Evolutionary conservation across 148 eudicot species (phyloP), one percentile per base, ranked within the genome.

Genomic region (Heliamphora exappendiculata): DNA sequence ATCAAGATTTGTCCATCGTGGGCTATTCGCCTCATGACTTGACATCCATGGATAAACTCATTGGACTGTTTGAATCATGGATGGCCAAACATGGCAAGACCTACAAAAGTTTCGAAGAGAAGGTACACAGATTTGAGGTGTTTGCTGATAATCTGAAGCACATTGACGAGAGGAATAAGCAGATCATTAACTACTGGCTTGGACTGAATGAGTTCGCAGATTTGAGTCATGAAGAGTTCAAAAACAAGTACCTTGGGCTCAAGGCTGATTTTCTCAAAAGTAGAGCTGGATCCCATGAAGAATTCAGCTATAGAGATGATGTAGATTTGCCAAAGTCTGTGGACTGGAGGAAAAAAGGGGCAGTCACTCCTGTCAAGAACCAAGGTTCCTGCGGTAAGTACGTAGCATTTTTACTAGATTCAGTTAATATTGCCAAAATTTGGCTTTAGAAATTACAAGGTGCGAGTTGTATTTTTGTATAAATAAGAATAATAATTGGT

Each of bases 201-300:
- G 97, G 97, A 22, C 78, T 92, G 29, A 95, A 95, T 62, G 97
- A 92, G 86, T 95, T 95, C 64, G 84, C 98, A 5, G 98, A 95
- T 72, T 76, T 95, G 88, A 92, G 86, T 78, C 98, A 95, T 77
- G 96, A 92, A 13, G 98, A 95, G 85, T 95, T 92, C 86, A 91
- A 86, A 87, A 84, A 75, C 8, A 92, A 64, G 89, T 92, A 83
- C 67, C 77, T 95, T 76, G 98, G 98, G 26, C 89, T 95, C 73
- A 91, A 83, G 20, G 83, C 65, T 72, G 84, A 82, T 7, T 14
- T 75, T 55, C 85, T 86, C 3, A 79, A 76, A 62, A 82, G 78
- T 72, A 86, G 89, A 3, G n/a, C n/a, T n/a, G 81, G 84, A 73
- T 82, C 90, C 47, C 53, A 80, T 36, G 50, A 79, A 70, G 90